Evolutionary conservation across 257 asterid genomes (phyloP).

Genomic region (Lycium barbarum): DNA sequence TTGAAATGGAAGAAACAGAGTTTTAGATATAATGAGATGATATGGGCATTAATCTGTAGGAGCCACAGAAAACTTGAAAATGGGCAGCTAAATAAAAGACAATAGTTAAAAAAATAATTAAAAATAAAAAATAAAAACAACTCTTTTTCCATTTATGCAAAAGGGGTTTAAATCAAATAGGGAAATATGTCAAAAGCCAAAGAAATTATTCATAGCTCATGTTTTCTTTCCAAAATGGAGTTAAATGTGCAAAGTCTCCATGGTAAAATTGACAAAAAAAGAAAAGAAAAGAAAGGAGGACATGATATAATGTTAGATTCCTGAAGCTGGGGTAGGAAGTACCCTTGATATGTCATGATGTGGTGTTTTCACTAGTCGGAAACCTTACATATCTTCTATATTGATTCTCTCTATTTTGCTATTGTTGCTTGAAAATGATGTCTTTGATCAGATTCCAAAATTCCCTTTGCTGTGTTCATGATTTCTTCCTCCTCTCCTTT

Average conservation of each 20-base stretch:
- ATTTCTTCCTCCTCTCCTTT: not conserved
- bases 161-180: not conserved
- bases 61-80: not conserved
- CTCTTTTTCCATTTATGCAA: not conserved
- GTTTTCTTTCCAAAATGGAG: not conserved
- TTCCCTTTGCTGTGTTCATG: not conserved
- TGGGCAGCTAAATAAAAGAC: not conserved
- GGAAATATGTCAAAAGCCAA: not conserved
- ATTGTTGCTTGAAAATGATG: conserved; percentile 45
- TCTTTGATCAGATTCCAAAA: conserved; percentile 41
- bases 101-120: not conserved
- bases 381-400: conserved; percentile 29
- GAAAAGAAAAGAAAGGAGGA: not conserved
- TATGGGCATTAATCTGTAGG: too few relatives aligned
- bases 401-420: conserved; percentile 34
- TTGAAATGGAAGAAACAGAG: too few relatives aligned
- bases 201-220: not conserved
- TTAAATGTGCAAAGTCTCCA: not conserved
- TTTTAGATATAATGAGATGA: too few relatives aligned
- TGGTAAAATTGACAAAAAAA: not conserved
- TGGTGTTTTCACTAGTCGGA: conserved; percentile 42
- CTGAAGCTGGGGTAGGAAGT: conserved; percentile 42
- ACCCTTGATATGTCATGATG: conserved; percentile 49
- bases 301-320: conserved; percentile 28
- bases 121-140: not conserved